Percentiles rank a stretch among this genome's conserved stretches.
Evolutionary conservation across 2,329 filamentous ascomycete species (phyloP).

Genomic region (Venturia oleaginea): DNA sequence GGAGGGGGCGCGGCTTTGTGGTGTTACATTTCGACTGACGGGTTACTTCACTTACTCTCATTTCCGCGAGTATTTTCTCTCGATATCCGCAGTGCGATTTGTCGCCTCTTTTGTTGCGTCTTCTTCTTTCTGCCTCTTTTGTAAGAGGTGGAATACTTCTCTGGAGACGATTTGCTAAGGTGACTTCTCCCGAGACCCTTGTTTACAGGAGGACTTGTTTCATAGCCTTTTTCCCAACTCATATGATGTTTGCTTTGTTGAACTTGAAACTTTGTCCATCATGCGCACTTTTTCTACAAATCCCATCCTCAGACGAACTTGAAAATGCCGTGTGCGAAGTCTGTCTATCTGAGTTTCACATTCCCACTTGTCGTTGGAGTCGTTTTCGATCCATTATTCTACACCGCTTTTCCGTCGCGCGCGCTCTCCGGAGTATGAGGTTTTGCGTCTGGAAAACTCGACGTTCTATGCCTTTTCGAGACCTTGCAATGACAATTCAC

Average conservation of each 20-base stretch:
- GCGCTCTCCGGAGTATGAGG: too few species aligned
- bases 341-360: too few species aligned
- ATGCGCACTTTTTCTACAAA: too few species aligned
- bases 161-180: slow-evolving; percentile 2
- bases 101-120: background rate
- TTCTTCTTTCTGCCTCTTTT: background rate
- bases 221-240: background rate
- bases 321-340: too few species aligned
- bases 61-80: background rate
- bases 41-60: background rate
- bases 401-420: too few species aligned
- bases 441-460: too few species aligned
- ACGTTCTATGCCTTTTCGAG: too few species aligned
- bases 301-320: too few species aligned
- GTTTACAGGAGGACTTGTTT: background rate
- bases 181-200: background rate
- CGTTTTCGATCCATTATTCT: too few species aligned
- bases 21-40: background rate
- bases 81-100: background rate
- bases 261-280: background rate
- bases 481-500: too few species aligned
- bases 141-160: slow-evolving; percentile 1
- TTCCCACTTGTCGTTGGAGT: too few species aligned
- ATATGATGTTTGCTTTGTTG: background rate
- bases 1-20: background rate